These are phyloP conservation scores for Beauveria sp. DNA, from an alignment of 2,329 filamentous ascomycete species.

Conservation along the genomic window DNA sequence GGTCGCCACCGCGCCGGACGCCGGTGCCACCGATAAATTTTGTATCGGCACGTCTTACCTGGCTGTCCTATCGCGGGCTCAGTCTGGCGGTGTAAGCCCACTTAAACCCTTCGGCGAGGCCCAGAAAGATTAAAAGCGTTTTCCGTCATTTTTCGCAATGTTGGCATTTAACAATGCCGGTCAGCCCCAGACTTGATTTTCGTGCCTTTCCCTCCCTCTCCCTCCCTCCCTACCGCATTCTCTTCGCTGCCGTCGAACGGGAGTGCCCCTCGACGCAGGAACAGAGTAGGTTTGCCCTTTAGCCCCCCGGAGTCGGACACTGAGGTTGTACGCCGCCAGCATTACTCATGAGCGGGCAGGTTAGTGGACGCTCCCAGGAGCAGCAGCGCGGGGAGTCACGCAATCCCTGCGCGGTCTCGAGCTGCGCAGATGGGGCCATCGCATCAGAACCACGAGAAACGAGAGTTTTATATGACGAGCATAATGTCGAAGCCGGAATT, in stretches of 20 bases:
- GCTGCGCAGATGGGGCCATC: not conserved
- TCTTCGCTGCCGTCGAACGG: not conserved
- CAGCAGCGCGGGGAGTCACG: not conserved
- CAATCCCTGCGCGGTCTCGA: not conserved
- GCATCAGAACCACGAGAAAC: not conserved
- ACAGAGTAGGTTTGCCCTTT: not conserved
- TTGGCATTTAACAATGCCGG: not conserved
- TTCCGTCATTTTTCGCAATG: not conserved
- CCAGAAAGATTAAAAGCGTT: not conserved
- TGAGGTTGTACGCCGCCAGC: not conserved
- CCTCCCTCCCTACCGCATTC: not conserved
- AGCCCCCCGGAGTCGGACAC: not conserved
- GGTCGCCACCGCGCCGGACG: too few relatives aligned
- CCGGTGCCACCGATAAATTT: too few relatives aligned
- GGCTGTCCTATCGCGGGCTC: not conserved
- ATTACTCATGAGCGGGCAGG: not conserved
- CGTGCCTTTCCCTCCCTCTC: not conserved
- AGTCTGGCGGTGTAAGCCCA: not conserved
- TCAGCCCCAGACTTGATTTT: not conserved
- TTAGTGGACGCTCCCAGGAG: not conserved
- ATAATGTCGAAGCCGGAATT: not conserved
- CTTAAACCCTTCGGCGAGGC: not conserved
- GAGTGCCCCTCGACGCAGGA: not conserved
- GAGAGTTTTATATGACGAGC: not conserved
- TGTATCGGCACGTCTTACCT: too few relatives aligned